Conservation (phyloP, 176 grass and related monocot species). For the Musa itinerans region DNA sequence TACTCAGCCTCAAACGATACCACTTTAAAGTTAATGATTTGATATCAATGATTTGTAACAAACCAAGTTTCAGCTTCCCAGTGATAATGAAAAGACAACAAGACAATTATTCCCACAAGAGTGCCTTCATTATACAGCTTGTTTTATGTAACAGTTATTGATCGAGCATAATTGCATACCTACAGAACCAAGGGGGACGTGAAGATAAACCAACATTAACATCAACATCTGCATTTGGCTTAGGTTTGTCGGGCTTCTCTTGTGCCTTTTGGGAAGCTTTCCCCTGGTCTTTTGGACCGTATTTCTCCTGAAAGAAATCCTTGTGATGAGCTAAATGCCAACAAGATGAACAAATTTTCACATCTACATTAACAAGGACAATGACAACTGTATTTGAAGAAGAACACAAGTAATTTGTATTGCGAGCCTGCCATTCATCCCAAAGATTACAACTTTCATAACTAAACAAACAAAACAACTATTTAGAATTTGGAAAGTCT, state of each 20-base stretch:
- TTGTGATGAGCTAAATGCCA: neutral
- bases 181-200: constrained; percentile 79
- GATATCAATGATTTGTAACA: no score
- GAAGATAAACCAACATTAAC: constrained; percentile 72
- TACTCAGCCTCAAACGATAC: no score
- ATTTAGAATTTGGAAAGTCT: neutral
- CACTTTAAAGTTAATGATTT: no score
- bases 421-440: neutral
- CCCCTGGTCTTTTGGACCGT: constrained; percentile 83
- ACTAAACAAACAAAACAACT: neutral
- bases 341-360: neutral
- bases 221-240: constrained; percentile 87
- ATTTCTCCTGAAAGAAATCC: constrained; percentile 62
- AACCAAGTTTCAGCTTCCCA: no score
- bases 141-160: neutral
- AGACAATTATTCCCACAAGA: no score
- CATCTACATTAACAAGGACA: neutral
- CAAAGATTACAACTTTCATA: neutral
- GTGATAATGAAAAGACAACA: no score
- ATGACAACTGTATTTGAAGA: neutral
- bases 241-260: constrained; percentile 68
- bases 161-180: constrained; percentile 34
- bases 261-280: constrained; percentile 35
- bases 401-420: neutral
- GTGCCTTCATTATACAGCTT: neutral